Evolutionary conservation across 306 rosid species (phyloP), one percentile per base, ranked within the genome.

Genomic region (Cicer bijugum): DNA sequence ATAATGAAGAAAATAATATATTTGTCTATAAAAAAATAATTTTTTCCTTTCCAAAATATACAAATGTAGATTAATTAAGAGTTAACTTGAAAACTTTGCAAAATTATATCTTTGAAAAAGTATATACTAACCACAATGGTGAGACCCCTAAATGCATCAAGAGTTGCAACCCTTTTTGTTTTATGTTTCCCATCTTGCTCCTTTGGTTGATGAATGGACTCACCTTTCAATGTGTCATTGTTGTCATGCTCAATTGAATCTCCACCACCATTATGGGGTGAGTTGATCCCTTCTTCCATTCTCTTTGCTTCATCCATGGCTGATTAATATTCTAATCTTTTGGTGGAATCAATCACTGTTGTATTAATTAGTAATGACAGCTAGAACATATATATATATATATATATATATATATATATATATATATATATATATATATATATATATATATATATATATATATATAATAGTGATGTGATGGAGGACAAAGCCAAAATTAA

Each of bases 91-190:
- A 28, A 28, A 28, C 35, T 28, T 28, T 28, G 35, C 35, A 28
- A 28, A 28, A 28, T 4, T 28, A 28, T 28, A 28, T 28, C 35
- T 28, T 28, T 28, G 35, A 28, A 28, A 3, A 28, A 28, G 35
- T 3, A 5, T 28, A 28, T 28, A 28, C 50, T 39, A 43, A 90
- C 96, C 96, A 90, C 96, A 2, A 87, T 88, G 55, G 98, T 92
- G 72, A 92, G 96, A 64, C 98, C 98, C 75, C 98, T 83, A 72
- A 92, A 90, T 39, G 91, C 89, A 82, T 92, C 98, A 15, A 92
- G 78, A 58, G 98, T 88, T 14, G 96, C 96, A 28, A 92, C 78
- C 78, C 98, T 85, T 85, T 83, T 92, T 64, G 80, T 72, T 75
- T 74, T 90, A 12, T 65, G 88, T 82, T 57, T 88, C 67, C 53